Conservation (phyloP, 2,329 filamentous ascomycete genomes). For the Xylaria sp. region DNA sequence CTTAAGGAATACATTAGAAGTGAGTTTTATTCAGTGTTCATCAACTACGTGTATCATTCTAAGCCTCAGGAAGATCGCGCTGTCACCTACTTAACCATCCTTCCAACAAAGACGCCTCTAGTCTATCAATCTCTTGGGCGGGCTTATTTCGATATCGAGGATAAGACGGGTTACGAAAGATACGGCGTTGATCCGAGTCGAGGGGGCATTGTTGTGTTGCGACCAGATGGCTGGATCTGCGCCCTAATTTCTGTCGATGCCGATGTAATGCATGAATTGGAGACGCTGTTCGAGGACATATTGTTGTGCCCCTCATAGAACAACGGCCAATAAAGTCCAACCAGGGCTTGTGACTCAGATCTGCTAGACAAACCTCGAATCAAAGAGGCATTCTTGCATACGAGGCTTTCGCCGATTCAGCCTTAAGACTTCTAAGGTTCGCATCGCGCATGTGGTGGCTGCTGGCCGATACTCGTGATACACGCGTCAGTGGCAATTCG, state of each 20-base stretch:
- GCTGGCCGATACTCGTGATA: too few species aligned
- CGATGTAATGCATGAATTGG: constrained; percentile 16
- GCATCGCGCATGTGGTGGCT: too few species aligned
- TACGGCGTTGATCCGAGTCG: constrained; percentile 36
- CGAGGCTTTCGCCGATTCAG: too few species aligned
- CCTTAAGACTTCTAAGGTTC: too few species aligned
- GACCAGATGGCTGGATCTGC: constrained; percentile 47
- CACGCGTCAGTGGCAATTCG: too few species aligned
- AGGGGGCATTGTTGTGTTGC: constrained; percentile 42
- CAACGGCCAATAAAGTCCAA: not conserved
- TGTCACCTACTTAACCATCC: constrained; percentile 39
- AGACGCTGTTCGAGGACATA: constrained; percentile 23
- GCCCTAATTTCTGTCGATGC: constrained; percentile 14
- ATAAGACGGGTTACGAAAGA: constrained; percentile 32
- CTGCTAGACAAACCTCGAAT: too few species aligned
- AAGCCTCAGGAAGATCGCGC: constrained; percentile 12
- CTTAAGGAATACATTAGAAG: constrained; percentile 32
- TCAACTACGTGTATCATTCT: not conserved
- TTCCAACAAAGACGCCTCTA: constrained; percentile 36
- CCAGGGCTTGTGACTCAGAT: too few species aligned
- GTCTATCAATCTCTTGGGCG: constrained; percentile 39
- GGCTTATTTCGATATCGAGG: constrained; percentile 39
- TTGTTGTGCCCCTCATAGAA: not conserved
- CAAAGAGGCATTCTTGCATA: too few species aligned
- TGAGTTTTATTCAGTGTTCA: not conserved